Evolutionary conservation across 2,329 filamentous ascomycete species (phyloP).

Genomic region (Clarireedia paspali): DNA sequence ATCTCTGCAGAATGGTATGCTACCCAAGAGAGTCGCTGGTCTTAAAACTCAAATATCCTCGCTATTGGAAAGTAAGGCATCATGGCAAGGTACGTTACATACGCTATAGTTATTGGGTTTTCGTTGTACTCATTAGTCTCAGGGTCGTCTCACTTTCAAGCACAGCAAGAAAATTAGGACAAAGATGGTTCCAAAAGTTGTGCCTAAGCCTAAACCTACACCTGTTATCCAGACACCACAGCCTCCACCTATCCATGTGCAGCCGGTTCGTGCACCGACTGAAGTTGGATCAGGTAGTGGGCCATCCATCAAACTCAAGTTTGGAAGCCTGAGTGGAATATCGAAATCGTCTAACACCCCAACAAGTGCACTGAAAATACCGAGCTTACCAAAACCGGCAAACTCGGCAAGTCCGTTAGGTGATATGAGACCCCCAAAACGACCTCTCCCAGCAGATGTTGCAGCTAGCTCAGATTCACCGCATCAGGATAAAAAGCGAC

Average conservation of each 20-base stretch:
- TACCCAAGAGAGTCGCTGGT: constrained; percentile 39
- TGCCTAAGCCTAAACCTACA: constrained; percentile 1
- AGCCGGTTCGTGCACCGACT: not conserved
- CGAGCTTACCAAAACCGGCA: not conserved
- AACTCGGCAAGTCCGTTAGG: constrained; percentile 5
- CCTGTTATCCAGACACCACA: not conserved
- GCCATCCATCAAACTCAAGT: constrained; percentile 3
- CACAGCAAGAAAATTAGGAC: constrained; percentile 25
- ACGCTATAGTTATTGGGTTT: not conserved
- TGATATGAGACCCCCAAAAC: constrained; percentile 19
- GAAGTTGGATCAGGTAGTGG: not conserved
- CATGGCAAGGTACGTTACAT: constrained; percentile 30
- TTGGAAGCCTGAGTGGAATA: not conserved
- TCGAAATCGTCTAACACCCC: not conserved
- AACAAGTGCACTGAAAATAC: not conserved
- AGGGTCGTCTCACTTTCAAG: constrained; percentile 27
- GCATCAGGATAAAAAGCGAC: constrained; percentile 6
- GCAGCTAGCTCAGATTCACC: constrained; percentile 3
- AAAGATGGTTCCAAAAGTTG: constrained; percentile 5
- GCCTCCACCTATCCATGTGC: not conserved
- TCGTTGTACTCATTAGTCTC: constrained; percentile 5
- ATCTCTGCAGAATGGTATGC: constrained; percentile 44
- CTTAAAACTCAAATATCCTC: constrained; percentile 40
- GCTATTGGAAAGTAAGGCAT: constrained; percentile 36
- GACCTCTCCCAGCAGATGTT: constrained; percentile 14